Conservation (phyloP, 2,329 filamentous ascomycete genomes). For the Xylaria polymorpha region DNA sequence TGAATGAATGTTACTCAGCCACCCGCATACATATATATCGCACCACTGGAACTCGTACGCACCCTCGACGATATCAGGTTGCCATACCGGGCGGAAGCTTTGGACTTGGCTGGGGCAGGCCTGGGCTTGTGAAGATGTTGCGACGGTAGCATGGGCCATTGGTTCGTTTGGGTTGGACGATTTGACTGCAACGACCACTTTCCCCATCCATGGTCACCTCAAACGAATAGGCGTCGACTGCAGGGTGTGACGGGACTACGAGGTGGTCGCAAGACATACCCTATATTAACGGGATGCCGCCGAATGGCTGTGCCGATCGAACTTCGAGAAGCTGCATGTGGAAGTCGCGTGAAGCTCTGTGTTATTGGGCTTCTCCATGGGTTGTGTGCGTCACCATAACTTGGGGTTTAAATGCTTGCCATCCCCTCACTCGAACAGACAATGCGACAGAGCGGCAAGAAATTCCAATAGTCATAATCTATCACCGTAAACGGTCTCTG, state of each 20-base stretch:
- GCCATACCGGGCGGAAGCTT: slow-evolving; percentile 5
- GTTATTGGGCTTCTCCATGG: slow-evolving; percentile 2
- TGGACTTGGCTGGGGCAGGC: slow-evolving; percentile 12
- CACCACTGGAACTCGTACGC: slow-evolving; percentile 10
- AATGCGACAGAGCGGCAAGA: not conserved
- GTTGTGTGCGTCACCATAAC: slow-evolving; percentile 7
- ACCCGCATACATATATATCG: slow-evolving; percentile 18
- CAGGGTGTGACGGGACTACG: slow-evolving; percentile 19
- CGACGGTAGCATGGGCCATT: slow-evolving; percentile 17
- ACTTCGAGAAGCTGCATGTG: slow-evolving; percentile 20
- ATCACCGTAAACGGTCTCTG: not conserved
- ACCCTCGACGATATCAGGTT: slow-evolving; percentile 10
- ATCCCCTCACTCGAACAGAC: not conserved
- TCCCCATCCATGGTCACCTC: slow-evolving; percentile 17
- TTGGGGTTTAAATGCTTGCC: not conserved
- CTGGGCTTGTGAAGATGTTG: slow-evolving; percentile 18
- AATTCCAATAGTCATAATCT: not conserved
- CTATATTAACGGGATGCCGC: slow-evolving; percentile 10
- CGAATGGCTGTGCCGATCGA: slow-evolving; percentile 8
- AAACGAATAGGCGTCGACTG: slow-evolving; percentile 18
- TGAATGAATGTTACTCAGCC: slow-evolving; percentile 18
- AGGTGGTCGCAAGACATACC: slow-evolving; percentile 25
- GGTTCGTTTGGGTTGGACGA: slow-evolving; percentile 16
- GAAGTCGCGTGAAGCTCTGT: slow-evolving; percentile 8
- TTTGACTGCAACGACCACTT: slow-evolving; percentile 23